These are phyloP conservation scores for Dryadomyces quercus-mongolicae DNA, from an alignment of 2,329 filamentous ascomycete species.

Conservation along the genomic window DNA sequence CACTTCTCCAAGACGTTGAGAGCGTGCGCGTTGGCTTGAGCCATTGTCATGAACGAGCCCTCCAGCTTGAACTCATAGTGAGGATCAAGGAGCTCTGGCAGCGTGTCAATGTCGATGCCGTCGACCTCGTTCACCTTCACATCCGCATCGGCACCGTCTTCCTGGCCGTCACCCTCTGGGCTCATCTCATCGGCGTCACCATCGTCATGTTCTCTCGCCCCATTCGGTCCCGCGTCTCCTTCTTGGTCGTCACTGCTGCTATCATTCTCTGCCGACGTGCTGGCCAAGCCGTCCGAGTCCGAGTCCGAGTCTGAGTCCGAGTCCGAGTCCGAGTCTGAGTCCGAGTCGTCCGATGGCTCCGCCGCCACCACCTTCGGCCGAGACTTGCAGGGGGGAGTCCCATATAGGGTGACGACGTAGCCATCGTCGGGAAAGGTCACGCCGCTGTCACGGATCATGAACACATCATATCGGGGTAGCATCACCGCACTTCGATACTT, in stretches of 20 bases:
- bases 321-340: not conserved
- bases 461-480: constrained; percentile 8
- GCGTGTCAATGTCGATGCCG: not conserved
- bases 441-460: constrained; percentile 4
- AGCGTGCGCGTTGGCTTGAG: constrained; percentile 5
- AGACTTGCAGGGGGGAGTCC: too few species aligned
- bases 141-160: too few species aligned
- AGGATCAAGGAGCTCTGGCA: not conserved
- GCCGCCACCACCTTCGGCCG: not conserved
- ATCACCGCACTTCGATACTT: constrained; percentile 2
- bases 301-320: too few species aligned
- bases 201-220: not conserved
- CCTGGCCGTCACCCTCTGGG: not conserved
- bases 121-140: not conserved
- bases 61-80: constrained; percentile 6
- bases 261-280: not conserved
- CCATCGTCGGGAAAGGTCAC: not conserved
- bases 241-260: not conserved
- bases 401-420: constrained; percentile 3
- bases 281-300: not conserved
- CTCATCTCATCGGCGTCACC: not conserved
- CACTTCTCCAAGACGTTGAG: constrained; percentile 3
- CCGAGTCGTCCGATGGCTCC: too few species aligned
- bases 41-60: constrained; percentile 8
- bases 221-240: not conserved